A percentile compares a stretch with the other conserved stretches of the same genome.
These are phyloP conservation scores for Cordyceps cateniannulata DNA, from an alignment of 2,329 filamentous ascomycete species.

Conservation along the genomic window DNA sequence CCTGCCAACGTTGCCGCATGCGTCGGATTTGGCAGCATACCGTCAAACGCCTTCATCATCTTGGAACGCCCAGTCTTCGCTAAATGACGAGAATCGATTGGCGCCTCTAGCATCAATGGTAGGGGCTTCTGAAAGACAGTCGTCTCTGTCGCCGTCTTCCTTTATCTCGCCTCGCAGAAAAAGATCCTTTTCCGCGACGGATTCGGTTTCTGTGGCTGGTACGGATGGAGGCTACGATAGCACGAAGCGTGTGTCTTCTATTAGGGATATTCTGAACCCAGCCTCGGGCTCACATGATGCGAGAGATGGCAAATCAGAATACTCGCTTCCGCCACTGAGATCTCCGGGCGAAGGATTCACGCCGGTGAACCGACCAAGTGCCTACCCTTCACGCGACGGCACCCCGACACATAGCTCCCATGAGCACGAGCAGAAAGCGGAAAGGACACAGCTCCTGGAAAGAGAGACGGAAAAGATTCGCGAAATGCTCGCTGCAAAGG, in stretches of 20 bases:
- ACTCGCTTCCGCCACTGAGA: constrained; percentile 35
- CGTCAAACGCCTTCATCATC: constrained; percentile 38
- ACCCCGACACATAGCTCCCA: constrained; percentile 26
- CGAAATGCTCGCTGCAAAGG: constrained; percentile 64
- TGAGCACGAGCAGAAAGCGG: constrained; percentile 49
- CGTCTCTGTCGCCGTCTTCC: constrained; percentile 54
- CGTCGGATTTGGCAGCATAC: constrained; percentile 44
- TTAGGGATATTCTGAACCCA: constrained; percentile 69
- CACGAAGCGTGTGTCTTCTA: constrained; percentile 63
- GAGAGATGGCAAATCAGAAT: constrained; percentile 31
- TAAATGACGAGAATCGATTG: constrained; percentile 51
- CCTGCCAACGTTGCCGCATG: constrained; percentile 32
- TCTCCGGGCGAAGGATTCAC: constrained; percentile 36
- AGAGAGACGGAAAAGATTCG: constrained; percentile 73
- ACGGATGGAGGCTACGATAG: constrained; percentile 38
- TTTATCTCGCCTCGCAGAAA: constrained; percentile 57
- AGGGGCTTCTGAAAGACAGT: constrained; percentile 41
- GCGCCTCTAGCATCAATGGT: constrained; percentile 47
- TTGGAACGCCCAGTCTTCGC: constrained; percentile 32
- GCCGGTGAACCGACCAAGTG: constrained; percentile 35
- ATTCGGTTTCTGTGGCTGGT: constrained; percentile 39
- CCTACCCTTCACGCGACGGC: constrained; percentile 27
- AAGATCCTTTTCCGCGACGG: constrained; percentile 58
- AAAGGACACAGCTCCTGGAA: constrained; percentile 59
- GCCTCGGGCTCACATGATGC: constrained; percentile 21